Evolutionary conservation across 768 basidiomycete species (phyloP), one percentile per base, ranked within the genome.

Genomic region (Boletus bicolor): DNA sequence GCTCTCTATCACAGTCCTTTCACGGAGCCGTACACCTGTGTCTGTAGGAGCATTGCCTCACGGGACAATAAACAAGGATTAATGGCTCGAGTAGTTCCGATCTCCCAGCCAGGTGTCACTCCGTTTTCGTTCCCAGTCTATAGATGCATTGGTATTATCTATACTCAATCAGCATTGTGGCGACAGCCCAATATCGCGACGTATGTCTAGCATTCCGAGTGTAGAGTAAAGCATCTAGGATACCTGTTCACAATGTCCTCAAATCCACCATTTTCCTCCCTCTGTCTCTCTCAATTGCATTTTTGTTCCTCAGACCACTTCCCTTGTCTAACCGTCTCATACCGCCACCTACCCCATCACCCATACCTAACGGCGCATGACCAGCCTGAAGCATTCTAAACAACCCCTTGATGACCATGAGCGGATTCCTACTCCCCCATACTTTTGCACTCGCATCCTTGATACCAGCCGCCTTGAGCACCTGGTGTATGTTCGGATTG

Each of bases 371-470:
- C 5, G 91, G 90, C 57, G 84, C 85, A 68, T 89, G 84, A 0
- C 95, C 94, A 1, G 89, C 84, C 57, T 94, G 91, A 47, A 99
- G 75, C 77, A 97, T 80, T 69, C 87, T 80, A 63, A 93, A 81
- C 15, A 84, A 78, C 26, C 87, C 85, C 75, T 97, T 96, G 76
- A 95, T 83, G 41, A 96, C 91, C 70, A 69, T 71, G 39, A 71
- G 59, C 37, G 81, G 83, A 72, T 96, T 98, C 60, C 90, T 78
- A 66, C 91, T 94, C 15, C 96, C 94, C 84, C 91, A 91, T 19
- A 98, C 90, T 73, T 97, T 98, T 32, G 91, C 96, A 62, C 91
- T 93, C 42, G 91, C 80, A 73, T 99, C 96, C 70, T 92, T 89
- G 74, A 99, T 90, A 11, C 96, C 97, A 0, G 94, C 95, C 0